Base-by-base conservation (phyloP, 176 grass and related monocot genomes). In the Elaeis guineensis region DNA sequence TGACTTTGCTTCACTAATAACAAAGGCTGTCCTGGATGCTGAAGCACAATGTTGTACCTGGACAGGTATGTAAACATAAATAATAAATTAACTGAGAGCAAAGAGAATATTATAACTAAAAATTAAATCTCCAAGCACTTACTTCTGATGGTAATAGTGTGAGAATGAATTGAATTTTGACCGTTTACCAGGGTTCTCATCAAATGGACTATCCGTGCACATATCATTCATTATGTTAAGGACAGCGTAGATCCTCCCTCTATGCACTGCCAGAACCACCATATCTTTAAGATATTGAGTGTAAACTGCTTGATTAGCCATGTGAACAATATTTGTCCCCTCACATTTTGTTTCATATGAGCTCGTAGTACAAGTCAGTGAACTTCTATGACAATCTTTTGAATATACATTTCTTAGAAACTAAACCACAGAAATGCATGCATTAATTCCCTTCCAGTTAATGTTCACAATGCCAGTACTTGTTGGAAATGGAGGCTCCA, bases 131-230 rank as follows among this genome's bases (percentile, higher is more conserved):
- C 25, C 4, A 72, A 16, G 28, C 58, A 39, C 17, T 21, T 81
- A 86, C 83, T 77, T 86, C 73, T 86, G 64, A 73, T 69, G 55
- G 53, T 86, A 80, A 32, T 80, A 80, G 32, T 80, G 77, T 69
- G 72, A 54, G 0, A 86, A 86, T 30, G 14, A 28, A 28, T 28
- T 28, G 25, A 28, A 28, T 28, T 28, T 28, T 28, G 25, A 17
- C 15, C 23, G 8, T 28, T 32, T 18, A 12, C n/a, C 22, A 30
- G 4, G 1, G 17, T 23, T 23, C 23, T 24, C 62, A 24, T 49
- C 62, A 50, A 64, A 64, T 50, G 19, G n/a, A 35, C 39, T 50
- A 6, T 64, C 19, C 5, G 62, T 3, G 22, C 35, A 21, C 1
- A 16, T 22, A 50, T 64, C 18, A 17, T 21, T 48, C 19, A 50